A percentile compares a stretch with the other conserved stretches of the same genome.
These are phyloP conservation scores for Kodamaea fungicola DNA, from an alignment of 1,139 yeast genomes.

Conservation along the genomic window DNA sequence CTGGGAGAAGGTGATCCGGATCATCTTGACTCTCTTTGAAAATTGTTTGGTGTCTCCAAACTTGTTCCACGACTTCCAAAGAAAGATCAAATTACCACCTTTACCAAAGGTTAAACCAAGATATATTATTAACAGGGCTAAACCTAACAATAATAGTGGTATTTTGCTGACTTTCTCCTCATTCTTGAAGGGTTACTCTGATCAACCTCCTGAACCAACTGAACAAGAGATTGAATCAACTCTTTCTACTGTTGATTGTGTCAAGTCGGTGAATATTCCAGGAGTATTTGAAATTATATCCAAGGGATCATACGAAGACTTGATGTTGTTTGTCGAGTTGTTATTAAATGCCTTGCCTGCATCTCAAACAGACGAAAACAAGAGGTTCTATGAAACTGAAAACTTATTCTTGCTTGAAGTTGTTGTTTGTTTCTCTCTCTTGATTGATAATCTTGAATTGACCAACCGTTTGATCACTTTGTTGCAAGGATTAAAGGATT, in stretches of 20 bases:
- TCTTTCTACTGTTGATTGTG: constrained; percentile 75
- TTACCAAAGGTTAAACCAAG: constrained; percentile 66
- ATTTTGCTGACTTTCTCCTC: constrained; percentile 87
- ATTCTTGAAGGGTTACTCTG: constrained; percentile 81
- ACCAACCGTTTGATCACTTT: constrained; percentile 16
- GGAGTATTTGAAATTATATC: constrained; percentile 46
- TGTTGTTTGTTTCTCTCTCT: constrained; percentile 47
- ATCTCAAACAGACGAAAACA: constrained; percentile 27
- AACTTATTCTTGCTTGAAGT: constrained; percentile 54
- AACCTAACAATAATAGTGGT: constrained; percentile 65
- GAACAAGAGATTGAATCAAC: constrained; percentile 90
- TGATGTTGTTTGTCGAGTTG: constrained; percentile 17
- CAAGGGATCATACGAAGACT: constrained; percentile 24
- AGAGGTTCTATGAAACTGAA: constrained; percentile 52
- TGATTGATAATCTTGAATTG: constrained; percentile 37
- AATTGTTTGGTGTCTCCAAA: constrained; percentile 72
- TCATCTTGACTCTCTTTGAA: constrained; percentile 65
- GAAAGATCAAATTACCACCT: constrained; percentile 44
- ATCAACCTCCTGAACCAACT: constrained; percentile 86
- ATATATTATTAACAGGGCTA: constrained; percentile 57
- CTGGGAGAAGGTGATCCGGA: constrained; percentile 61
- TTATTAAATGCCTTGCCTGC: constrained; percentile 30
- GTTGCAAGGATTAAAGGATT: constrained; percentile 16
- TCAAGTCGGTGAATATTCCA: constrained; percentile 60
- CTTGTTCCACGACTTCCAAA: constrained; percentile 62